Evolutionary conservation across 345 rosid genomes (phyloP).

Genomic region (Boechera retrofracta): DNA sequence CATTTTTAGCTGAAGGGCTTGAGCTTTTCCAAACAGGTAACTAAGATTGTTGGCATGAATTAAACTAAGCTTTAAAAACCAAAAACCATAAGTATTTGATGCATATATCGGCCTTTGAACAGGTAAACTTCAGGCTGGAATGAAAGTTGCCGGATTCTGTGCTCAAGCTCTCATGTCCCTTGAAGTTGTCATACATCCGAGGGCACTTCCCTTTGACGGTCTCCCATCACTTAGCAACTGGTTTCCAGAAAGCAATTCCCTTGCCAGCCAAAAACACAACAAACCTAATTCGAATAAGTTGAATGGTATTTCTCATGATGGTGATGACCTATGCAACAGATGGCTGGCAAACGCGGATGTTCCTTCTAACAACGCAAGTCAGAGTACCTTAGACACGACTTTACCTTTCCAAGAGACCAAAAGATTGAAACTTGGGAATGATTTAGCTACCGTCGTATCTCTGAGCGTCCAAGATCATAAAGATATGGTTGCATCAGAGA

Average conservation of each 20-base stretch:
- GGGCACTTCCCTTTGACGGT: conserved; percentile 65
- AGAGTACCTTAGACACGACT: conserved; percentile 36
- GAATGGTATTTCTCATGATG: conserved; percentile 44
- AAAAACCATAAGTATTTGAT: conserved; percentile 8
- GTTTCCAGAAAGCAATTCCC: conserved; percentile 37
- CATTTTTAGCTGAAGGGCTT: conserved; percentile 64
- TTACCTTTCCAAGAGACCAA: conserved; percentile 29
- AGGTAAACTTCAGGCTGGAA: conserved; percentile 68
- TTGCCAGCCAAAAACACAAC: conserved; percentile 41
- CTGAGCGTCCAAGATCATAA: conserved; percentile 39
- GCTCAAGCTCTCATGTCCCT: conserved; percentile 71
- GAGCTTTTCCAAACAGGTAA: conserved; percentile 83
- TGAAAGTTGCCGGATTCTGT: conserved; percentile 66
- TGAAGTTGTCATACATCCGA: conserved; percentile 87
- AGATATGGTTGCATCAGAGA: conserved; percentile 40
- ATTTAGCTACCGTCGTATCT: conserved; percentile 39
- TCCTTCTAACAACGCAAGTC: conserved; percentile 32
- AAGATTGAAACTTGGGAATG: conserved; percentile 38
- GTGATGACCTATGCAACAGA: conserved; percentile 49
- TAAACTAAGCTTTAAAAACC: not conserved
- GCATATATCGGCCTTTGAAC: conserved; percentile 29
- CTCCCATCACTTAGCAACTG: conserved; percentile 44
- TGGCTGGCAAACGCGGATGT: conserved; percentile 50
- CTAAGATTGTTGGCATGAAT: not conserved
- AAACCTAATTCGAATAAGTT: conserved; percentile 40